phyloP scores from a whole-genome alignment of 2,329 filamentous ascomycete species.

The Eutypella sp. region DNA sequence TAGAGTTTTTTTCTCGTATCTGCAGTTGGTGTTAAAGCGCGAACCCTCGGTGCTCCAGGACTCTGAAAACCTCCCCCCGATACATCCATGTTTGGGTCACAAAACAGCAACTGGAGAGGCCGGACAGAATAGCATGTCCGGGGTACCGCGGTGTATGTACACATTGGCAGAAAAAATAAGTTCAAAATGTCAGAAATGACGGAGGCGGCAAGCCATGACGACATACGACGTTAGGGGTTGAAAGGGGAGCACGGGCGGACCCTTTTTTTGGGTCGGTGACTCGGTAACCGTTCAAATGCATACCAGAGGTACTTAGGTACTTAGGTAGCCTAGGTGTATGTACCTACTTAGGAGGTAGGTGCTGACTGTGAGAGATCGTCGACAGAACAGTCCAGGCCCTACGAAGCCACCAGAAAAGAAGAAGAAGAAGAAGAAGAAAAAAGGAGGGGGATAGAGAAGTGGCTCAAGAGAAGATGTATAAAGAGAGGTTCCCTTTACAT shows the following conservation, averaged over 20 bases:
- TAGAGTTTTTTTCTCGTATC: too few species aligned
- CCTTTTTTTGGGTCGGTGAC: background rate
- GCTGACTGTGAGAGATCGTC: background rate
- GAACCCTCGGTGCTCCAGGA: too few species aligned
- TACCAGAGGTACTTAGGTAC: too few species aligned
- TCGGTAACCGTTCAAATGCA: background rate
- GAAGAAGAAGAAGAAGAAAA: too few species aligned
- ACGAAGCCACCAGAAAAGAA: too few species aligned
- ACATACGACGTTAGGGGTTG: background rate
- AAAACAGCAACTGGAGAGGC: background rate
- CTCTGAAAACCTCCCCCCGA: too few species aligned
- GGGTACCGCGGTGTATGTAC: background rate
- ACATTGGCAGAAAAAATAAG: background rate
- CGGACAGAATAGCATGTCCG: background rate
- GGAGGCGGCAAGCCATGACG: slow-evolving; percentile 1
- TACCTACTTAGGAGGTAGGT: background rate
- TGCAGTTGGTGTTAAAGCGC: too few species aligned
- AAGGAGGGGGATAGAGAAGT: too few species aligned
- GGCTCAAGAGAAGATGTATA: too few species aligned
- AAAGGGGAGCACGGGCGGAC: background rate
- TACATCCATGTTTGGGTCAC: too few species aligned
- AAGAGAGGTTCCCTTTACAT: too few species aligned
- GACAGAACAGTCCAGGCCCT: too few species aligned
- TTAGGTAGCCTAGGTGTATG: background rate
- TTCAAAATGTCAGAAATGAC: background rate